Conservation (phyloP, 371 early-diverging fungal species). For the Fennellomyces sp. region DNA sequence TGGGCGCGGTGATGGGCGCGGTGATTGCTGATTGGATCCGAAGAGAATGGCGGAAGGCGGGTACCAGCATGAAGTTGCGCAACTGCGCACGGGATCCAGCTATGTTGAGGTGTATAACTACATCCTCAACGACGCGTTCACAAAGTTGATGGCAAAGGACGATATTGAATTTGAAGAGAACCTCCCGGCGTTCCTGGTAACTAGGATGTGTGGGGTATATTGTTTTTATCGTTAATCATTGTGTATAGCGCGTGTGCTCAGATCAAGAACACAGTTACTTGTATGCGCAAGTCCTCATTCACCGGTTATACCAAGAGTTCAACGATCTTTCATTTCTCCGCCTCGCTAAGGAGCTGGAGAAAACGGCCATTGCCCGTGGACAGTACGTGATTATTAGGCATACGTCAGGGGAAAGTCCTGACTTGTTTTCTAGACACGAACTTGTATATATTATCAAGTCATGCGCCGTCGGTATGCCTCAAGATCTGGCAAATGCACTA, state of each 20-base stretch:
- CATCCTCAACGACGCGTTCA: constrained; percentile 59
- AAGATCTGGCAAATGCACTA: constrained; percentile 53
- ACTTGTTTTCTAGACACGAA: constrained; percentile 37
- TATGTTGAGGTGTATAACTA: constrained; percentile 66
- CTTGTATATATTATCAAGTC: constrained; percentile 58
- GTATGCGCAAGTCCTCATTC: constrained; percentile 62
- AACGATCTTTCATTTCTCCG: constrained; percentile 56
- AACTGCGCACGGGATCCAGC: constrained; percentile 63
- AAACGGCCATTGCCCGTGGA: constrained; percentile 42
- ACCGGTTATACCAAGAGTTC: constrained; percentile 50
- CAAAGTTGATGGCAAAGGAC: constrained; percentile 53
- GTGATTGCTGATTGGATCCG: background rate
- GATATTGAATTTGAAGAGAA: constrained; percentile 58
- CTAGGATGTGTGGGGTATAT: background rate
- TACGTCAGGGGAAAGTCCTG: too few relatives aligned
- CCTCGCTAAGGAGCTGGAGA: constrained; percentile 65
- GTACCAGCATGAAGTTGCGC: constrained; percentile 63
- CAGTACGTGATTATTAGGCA: constrained; percentile 22
- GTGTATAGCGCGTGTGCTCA: constrained; percentile 60
- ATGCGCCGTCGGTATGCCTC: constrained; percentile 49
- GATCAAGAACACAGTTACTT: constrained; percentile 73
- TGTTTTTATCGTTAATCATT: background rate
- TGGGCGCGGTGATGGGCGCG: background rate
- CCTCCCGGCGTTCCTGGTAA: constrained; percentile 52
- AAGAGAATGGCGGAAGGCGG: constrained; percentile 70